These are phyloP conservation scores for Telopea speciosissima DNA, from an alignment of 177 flowering plant species.

Conservation along the genomic window DNA sequence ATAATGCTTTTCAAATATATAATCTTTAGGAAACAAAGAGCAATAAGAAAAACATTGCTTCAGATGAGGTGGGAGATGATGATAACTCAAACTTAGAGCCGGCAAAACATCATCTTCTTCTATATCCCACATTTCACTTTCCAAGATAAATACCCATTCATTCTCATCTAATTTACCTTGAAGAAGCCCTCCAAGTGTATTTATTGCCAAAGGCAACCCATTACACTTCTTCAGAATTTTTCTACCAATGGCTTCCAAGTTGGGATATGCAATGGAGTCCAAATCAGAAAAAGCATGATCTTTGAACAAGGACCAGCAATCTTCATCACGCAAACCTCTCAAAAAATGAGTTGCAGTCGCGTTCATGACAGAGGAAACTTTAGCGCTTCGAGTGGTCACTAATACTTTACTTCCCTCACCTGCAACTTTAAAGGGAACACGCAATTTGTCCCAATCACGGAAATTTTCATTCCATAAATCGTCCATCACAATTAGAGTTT, in stretches of 20 bases:
- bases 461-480: too few relatives aligned
- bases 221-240: not conserved
- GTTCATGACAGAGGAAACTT: not conserved
- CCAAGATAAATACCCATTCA: slow-evolving; percentile 19
- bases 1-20: too few relatives aligned
- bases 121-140: slow-evolving; percentile 23
- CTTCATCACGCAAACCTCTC: not conserved
- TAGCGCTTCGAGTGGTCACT: not conserved
- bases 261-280: not conserved
- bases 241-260: not conserved
- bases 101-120: slow-evolving; percentile 15
- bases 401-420: not conserved
- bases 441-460: too few relatives aligned
- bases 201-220: slow-evolving; percentile 11
- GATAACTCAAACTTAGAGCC: slow-evolving; percentile 24
- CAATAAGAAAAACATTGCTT: slow-evolving; percentile 30
- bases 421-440: too few relatives aligned
- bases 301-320: not conserved
- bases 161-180: not conserved
- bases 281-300: not conserved
- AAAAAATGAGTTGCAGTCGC: not conserved
- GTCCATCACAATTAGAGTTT: too few relatives aligned
- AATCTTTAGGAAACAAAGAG: slow-evolving; percentile 15
- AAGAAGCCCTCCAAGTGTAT: slow-evolving; percentile 19
- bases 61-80: slow-evolving; percentile 23